Evolutionary conservation across 768 basidiomycete species (phyloP).

Genomic region (Mycena olivaceomarginata): DNA sequence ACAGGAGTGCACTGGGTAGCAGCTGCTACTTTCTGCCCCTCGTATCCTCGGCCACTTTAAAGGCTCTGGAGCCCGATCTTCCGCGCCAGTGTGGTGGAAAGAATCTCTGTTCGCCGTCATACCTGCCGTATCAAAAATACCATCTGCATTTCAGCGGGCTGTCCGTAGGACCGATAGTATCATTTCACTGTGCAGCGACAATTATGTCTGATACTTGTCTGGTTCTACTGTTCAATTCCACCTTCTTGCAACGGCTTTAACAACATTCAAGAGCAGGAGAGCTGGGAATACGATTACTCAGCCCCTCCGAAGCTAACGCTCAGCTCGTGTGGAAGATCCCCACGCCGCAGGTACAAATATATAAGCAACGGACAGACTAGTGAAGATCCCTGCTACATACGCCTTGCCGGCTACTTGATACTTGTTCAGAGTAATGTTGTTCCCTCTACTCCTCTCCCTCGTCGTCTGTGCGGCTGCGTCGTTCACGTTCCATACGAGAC

Average conservation of each 20-base stretch:
- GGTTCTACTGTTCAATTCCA: constrained; percentile 12
- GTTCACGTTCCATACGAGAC: constrained; percentile 26
- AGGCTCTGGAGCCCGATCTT: constrained; percentile 23
- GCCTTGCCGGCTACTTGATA: constrained; percentile 16
- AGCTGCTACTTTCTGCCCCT: constrained; percentile 15
- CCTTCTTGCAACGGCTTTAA: constrained; percentile 13
- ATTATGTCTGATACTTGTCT: constrained; percentile 22
- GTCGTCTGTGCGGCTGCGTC: constrained; percentile 16
- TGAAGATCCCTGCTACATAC: constrained; percentile 9
- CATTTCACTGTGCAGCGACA: constrained; percentile 24
- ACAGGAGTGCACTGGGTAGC: background rate
- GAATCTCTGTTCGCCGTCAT: constrained; percentile 22
- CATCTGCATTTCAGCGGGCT: constrained; percentile 22
- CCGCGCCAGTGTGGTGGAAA: constrained; percentile 25
- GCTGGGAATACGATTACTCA: constrained; percentile 27
- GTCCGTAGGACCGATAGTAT: constrained; percentile 18
- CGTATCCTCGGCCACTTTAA: constrained; percentile 8
- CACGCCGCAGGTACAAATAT: constrained; percentile 21
- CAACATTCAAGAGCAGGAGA: constrained; percentile 13
- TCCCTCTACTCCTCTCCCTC: constrained; percentile 23
- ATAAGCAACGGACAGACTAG: constrained; percentile 19
- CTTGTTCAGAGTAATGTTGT: constrained; percentile 23
- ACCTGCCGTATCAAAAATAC: constrained; percentile 27
- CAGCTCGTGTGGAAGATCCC: constrained; percentile 25
- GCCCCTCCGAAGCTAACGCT: constrained; percentile 20